Base-by-base conservation (phyloP, 768 basidiomycete genomes). In the Tulasnella sp. region DNA sequence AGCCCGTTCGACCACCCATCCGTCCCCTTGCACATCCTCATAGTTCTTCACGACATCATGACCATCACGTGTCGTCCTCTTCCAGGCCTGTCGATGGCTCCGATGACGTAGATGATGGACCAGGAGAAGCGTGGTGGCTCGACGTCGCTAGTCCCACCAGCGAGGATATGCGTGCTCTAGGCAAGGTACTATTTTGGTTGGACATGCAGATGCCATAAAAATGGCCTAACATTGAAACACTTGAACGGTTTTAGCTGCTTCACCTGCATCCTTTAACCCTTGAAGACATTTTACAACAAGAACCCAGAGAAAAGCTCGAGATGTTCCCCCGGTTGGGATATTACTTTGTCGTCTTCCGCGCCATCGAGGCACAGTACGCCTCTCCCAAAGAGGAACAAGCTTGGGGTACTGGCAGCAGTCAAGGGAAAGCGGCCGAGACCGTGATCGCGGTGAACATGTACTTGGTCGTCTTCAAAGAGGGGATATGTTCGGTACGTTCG, bases 211-310 rank as follows among this genome's bases (percentile, higher is more conserved):
- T n/a, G n/a, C n/a, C n/a, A n/a, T n/a, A n/a, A n/a, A n/a, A n/a
- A n/a, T n/a, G n/a, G n/a, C n/a, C n/a, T n/a, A n/a, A n/a, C n/a
- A n/a, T n/a, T n/a, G n/a, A n/a, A 27, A n/a, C 10, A 27, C 45
- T 48, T 48, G 25, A 48, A 44, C 17, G 59, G 45, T 45, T 44
- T 7, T 65, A 92, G 90, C 72, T 88, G 17, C 73, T 94, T 24
- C 87, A 89, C 62, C 77, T 97, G 0, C 93, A 97, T 69, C 93
- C 93, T 0, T 73, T 97, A 48, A 94, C 92, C 0, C 75, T 96
- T 11, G 93, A 97, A 70, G 92, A 97, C 70, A 89, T 94, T 46
- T 71, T 97, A 7, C 87, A 90, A 61, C 84, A 87, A 71, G 92
- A 97, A 61, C 85, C 89, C 15, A 78, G 91, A 41, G 93, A 96